Conservation (phyloP, 2,329 filamentous ascomycete genomes). For the Exophiala bonariae region DNA sequence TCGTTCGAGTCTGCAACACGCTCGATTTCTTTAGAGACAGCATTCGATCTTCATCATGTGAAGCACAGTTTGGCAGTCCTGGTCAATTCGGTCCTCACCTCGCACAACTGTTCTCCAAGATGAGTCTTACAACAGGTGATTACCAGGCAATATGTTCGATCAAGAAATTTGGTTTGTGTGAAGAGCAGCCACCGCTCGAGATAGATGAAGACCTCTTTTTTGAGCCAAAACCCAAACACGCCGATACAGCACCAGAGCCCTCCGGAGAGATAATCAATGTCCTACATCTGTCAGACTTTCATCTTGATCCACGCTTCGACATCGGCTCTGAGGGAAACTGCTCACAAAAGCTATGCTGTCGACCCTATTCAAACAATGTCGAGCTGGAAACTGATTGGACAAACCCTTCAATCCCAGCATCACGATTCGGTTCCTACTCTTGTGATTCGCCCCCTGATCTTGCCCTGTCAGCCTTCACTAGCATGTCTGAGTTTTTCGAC, state of each 20-base stretch:
- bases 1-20: constrained; percentile 24
- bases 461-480: constrained; percentile 27
- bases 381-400: constrained; percentile 18
- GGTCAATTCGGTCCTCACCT: constrained; percentile 25
- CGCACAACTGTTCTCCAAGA: constrained; percentile 29
- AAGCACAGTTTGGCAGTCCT: constrained; percentile 22
- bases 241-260: constrained; percentile 22
- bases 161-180: constrained; percentile 17
- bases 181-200: constrained; percentile 18
- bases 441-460: constrained; percentile 31
- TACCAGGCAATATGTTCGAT: constrained; percentile 23
- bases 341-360: constrained; percentile 30
- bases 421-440: constrained; percentile 28
- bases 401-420: constrained; percentile 28
- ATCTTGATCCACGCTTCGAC: constrained; percentile 32
- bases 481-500: constrained; percentile 28
- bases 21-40: constrained; percentile 14
- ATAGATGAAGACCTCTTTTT: constrained; percentile 29
- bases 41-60: constrained; percentile 24
- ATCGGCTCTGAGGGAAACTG: constrained; percentile 34
- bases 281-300: constrained; percentile 33
- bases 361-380: constrained; percentile 27
- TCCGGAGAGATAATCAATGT: constrained; percentile 30
- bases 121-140: constrained; percentile 26
- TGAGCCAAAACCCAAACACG: constrained; percentile 25